A percentile compares a stretch with the other conserved stretches of the same genome.
These are phyloP conservation scores for Dactylellina cionopaga DNA, from an alignment of 2,329 filamentous ascomycete species.

Conservation along the genomic window DNA sequence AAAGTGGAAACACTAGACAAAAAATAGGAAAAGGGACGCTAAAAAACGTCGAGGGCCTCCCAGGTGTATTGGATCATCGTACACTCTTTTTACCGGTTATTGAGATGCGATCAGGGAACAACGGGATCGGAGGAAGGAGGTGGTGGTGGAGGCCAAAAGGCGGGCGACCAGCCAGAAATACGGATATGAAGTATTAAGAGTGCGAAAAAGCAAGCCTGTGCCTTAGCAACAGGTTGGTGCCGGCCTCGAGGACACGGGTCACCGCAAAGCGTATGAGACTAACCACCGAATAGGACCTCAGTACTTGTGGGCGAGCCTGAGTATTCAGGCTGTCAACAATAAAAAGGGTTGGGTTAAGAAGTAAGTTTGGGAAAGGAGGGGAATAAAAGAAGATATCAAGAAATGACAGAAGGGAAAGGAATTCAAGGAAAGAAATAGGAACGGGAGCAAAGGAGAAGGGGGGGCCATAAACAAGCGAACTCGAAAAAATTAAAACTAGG, in stretches of 20 bases:
- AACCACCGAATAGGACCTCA: constrained; percentile 54
- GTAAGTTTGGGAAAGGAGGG: constrained; percentile 51
- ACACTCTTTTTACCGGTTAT: constrained; percentile 56
- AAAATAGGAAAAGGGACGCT: constrained; percentile 54
- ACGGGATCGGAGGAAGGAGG: constrained; percentile 54
- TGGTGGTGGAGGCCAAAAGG: constrained; percentile 53
- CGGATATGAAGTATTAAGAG: constrained; percentile 54
- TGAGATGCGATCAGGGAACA: constrained; percentile 52
- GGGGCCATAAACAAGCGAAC: constrained; percentile 50
- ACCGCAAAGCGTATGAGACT: constrained; percentile 54
- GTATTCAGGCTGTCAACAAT: constrained; percentile 54
- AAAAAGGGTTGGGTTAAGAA: constrained; percentile 50
- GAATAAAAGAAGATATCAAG: constrained; percentile 52
- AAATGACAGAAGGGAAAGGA: constrained; percentile 50
- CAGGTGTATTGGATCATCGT: constrained; percentile 53
- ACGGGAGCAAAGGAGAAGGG: constrained; percentile 45
- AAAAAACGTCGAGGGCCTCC: constrained; percentile 53
- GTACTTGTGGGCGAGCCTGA: constrained; percentile 54
- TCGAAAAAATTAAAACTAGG: constrained; percentile 48
- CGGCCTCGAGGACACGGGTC: constrained; percentile 52
- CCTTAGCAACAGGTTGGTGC: constrained; percentile 53
- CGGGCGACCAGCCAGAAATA: constrained; percentile 54
- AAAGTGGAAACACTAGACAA: constrained; percentile 55
- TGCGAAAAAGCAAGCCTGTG: constrained; percentile 56
- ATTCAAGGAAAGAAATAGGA: constrained; percentile 53